phyloP scores from a whole-genome alignment of 2,329 filamentous ascomycete species.

The Penicillium nordicum region DNA sequence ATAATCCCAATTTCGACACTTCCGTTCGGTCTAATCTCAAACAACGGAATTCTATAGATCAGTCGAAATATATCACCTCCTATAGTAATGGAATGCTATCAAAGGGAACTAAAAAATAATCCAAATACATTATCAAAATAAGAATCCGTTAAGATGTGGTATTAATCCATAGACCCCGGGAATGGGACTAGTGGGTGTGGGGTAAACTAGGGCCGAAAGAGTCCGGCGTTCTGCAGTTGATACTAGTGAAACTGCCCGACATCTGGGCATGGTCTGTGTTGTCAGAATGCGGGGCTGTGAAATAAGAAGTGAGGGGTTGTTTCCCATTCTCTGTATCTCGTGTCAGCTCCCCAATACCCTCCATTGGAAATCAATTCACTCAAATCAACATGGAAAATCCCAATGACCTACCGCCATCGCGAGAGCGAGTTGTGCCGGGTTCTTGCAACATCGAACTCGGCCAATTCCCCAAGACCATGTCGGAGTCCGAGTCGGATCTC shows the following conservation, averaged over 20 bases:
- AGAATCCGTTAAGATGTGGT: background rate
- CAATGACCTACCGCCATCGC: constrained; percentile 26
- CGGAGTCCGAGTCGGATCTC: constrained; percentile 29
- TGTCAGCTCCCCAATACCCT: background rate
- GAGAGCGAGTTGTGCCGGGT: constrained; percentile 49
- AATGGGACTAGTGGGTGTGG: background rate
- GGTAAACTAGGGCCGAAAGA: background rate
- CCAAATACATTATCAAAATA: background rate
- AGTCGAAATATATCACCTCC: no score
- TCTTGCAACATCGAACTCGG: constrained; percentile 52
- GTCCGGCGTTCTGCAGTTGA: background rate
- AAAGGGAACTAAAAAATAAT: background rate
- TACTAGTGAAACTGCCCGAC: no score
- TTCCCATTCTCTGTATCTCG: background rate
- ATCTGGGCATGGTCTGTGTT: background rate
- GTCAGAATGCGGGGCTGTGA: background rate
- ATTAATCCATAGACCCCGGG: background rate
- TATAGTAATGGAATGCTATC: background rate
- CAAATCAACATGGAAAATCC: background rate
- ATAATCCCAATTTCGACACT: no score
- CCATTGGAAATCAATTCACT: background rate
- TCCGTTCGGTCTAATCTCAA: background rate
- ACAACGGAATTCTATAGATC: background rate
- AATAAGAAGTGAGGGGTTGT: background rate
- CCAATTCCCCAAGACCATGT: constrained; percentile 41